Base-by-base conservation (phyloP, 2,329 filamentous ascomycete species). In the Aureobasidium sp. region DNA sequence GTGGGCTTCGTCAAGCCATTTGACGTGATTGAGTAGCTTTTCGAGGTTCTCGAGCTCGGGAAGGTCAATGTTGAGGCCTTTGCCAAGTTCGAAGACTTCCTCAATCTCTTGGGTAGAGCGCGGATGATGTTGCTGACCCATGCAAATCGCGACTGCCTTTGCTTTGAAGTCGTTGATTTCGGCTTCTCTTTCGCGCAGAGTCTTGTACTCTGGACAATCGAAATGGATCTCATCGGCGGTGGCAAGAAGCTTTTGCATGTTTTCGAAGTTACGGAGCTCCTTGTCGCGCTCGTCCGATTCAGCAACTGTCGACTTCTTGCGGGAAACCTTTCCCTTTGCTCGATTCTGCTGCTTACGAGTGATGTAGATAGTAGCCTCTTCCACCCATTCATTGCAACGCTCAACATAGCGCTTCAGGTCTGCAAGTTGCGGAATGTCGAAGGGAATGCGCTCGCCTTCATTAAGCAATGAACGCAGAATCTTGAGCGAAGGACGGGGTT, bases 341-440 rank as follows among this genome's bases (percentile, higher is more conserved):
- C 94, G 89, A 71, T 95, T 96, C 76, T 97, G 93, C 78, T 97
- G 93, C 78, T 99, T 99, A 68, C 94, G 89, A 63, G 94, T 92
- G 70, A 92, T 96, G 79, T 95, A 99, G 72, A 89, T 92, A 70
- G 90, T 94, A 67, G 94, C 94, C 77, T 97, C 93, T 70, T 97
- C 94, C 65, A 97, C 91, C 89, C 95, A 97, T 72, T 96, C 91
- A 75, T 96, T 95, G 79, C 94, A 97, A 70, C 90, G 88, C 69
- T 96, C 91, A 73, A 99, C 94, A 77, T 96, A 99, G 67, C 87
- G 84, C 76, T 87, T 89, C 68, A 99, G 82, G 68, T 90, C 84
- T 69, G 88, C 83, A 65, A 99, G 82, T 65, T 91, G 92, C 67
- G 87, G 86, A 65, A 99, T 83, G 63, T 91, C 88, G 80, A 90